Conservation (phyloP, 2,329 filamentous ascomycete species). For the Bisporella sp. region DNA sequence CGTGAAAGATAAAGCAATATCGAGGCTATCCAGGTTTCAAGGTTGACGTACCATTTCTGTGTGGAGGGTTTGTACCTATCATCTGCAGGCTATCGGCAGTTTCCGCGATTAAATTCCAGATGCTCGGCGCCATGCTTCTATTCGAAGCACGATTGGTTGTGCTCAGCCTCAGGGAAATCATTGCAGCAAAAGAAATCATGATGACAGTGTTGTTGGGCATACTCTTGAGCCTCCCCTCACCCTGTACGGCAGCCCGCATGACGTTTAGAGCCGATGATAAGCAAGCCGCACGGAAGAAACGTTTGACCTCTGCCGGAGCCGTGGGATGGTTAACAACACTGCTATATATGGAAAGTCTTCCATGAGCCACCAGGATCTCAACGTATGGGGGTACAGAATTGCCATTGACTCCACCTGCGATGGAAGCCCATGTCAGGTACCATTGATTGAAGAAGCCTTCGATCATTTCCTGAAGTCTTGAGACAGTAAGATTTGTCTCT, state of each 20-base stretch:
- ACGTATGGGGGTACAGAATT: constrained; percentile 62
- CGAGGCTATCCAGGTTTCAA: too few species aligned
- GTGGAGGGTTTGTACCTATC: constrained; percentile 57
- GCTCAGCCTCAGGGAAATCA: constrained; percentile 62
- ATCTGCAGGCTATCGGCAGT: constrained; percentile 62
- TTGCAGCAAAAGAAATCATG: constrained; percentile 68
- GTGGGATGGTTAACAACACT: constrained; percentile 70
- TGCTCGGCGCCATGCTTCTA: constrained; percentile 54
- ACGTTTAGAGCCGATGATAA: constrained; percentile 69
- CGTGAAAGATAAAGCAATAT: too few species aligned
- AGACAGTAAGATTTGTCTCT: constrained; percentile 36
- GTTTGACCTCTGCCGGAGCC: constrained; percentile 61
- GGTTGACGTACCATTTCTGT: constrained; percentile 57
- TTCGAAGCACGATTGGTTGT: constrained; percentile 47
- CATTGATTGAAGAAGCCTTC: constrained; percentile 60
- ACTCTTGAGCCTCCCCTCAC: constrained; percentile 60
- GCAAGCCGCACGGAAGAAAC: constrained; percentile 65
- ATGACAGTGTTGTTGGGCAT: constrained; percentile 77
- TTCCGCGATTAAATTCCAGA: constrained; percentile 59
- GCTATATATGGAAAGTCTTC: constrained; percentile 66
- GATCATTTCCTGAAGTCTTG: constrained; percentile 49
- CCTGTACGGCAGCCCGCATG: constrained; percentile 65
- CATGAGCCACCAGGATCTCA: constrained; percentile 67
- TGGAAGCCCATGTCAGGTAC: constrained; percentile 55
- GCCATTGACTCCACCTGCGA: constrained; percentile 47